Conservation (phyloP, 2,329 filamentous ascomycete genomes). For the Aspergillus brunneoviolaceus region DNA sequence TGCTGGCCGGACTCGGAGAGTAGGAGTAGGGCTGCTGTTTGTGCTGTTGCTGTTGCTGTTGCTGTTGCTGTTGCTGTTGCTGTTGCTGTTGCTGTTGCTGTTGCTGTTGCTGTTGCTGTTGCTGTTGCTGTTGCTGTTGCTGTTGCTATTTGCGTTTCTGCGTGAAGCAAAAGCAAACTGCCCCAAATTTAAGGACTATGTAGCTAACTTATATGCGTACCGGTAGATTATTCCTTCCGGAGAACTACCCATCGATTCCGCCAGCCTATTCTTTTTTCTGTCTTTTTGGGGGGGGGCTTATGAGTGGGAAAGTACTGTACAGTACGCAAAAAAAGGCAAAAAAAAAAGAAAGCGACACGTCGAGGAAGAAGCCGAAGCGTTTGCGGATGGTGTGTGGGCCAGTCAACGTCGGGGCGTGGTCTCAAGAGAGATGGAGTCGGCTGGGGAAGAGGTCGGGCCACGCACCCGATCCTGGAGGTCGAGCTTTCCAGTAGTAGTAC, state of each 20-base stretch:
- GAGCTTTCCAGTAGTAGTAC: background rate
- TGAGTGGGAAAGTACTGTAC: background rate
- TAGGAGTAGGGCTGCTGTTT: too few relatives aligned
- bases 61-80: too few relatives aligned
- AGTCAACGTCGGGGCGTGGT: constrained; percentile 8
- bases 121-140: too few relatives aligned
- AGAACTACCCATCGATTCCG: background rate
- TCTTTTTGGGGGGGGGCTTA: background rate
- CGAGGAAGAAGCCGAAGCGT: constrained; percentile 14
- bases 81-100: too few relatives aligned
- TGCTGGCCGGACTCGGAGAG: too few relatives aligned
- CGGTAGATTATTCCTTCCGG: too few relatives aligned
- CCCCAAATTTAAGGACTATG: background rate
- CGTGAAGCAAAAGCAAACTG: background rate
- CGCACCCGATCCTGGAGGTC: constrained; percentile 4
- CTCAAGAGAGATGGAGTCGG: constrained; percentile 3
- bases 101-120: too few relatives aligned
- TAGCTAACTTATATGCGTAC: too few relatives aligned
- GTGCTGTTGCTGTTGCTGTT: too few relatives aligned
- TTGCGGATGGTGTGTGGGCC: constrained; percentile 11
- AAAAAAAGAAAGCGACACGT: constrained; percentile 12
- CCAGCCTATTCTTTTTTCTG: background rate
- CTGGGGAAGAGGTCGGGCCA: background rate
- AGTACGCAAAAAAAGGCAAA: too few relatives aligned
- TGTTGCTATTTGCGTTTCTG: background rate